These are phyloP conservation scores for Chalciporus sp. DNA, from an alignment of 1,284 basidiomycete species.

Conservation along the genomic window DNA sequence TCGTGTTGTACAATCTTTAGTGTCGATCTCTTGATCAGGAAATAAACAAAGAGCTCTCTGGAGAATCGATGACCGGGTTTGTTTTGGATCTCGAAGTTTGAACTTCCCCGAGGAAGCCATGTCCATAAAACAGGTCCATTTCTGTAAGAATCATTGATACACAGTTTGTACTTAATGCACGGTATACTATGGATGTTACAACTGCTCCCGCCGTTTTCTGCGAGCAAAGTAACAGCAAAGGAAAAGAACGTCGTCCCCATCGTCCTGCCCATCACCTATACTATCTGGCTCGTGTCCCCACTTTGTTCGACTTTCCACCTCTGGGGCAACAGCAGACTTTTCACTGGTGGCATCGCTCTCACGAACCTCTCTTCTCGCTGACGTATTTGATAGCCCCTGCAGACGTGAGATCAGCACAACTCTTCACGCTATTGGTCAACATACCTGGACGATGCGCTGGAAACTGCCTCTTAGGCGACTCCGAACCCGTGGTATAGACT, in stretches of 20 bases:
- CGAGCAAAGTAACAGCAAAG: conserved; percentile 33
- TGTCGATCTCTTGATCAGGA: conserved; percentile 7
- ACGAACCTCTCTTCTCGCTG: not conserved
- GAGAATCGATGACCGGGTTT: too few relatives aligned
- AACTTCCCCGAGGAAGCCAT: not conserved
- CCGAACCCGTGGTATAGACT: conserved; percentile 1
- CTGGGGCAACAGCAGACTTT: not conserved
- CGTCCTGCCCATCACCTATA: conserved; percentile 8
- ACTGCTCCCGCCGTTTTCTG: conserved; percentile 15
- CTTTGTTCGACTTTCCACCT: not conserved
- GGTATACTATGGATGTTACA: not conserved
- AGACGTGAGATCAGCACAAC: conserved; percentile 2
- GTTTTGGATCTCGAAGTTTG: too few relatives aligned
- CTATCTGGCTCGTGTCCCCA: conserved; percentile 7
- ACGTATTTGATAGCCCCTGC: conserved; percentile 14
- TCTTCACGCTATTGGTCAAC: not conserved
- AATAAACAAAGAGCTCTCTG: conserved; percentile 2
- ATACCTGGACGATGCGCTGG: conserved; percentile 22
- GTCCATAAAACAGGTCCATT: not conserved
- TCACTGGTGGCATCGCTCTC: not conserved
- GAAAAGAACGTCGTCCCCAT: conserved; percentile 24
- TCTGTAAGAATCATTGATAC: not conserved
- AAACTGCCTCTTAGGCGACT: conserved; percentile 13
- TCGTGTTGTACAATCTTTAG: conserved; percentile 21
- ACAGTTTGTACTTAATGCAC: not conserved